Conservation (phyloP, 805 yeast species). For the Monosporozyma aquatica region DNA sequence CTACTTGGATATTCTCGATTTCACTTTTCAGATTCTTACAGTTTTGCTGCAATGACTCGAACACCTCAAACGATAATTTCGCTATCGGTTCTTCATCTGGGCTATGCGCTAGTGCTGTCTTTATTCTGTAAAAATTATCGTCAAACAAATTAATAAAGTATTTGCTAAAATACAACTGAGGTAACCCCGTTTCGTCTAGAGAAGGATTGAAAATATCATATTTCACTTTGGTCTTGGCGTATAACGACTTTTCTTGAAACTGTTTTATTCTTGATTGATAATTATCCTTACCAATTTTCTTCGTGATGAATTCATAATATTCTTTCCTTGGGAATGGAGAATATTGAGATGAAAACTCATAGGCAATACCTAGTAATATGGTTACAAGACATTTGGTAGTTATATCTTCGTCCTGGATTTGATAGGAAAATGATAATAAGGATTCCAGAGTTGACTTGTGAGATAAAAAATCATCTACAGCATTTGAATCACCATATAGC, state of each 20-base stretch:
- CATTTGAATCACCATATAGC: slow-evolving; percentile 67
- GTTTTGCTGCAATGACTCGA: slow-evolving; percentile 34
- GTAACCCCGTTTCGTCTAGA: slow-evolving; percentile 78
- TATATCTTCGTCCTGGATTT: slow-evolving; percentile 40
- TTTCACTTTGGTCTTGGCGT: slow-evolving; percentile 46
- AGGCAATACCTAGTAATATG: slow-evolving; percentile 62
- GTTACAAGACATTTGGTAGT: slow-evolving; percentile 67
- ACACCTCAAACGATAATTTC: slow-evolving; percentile 49
- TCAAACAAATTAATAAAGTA: slow-evolving; percentile 56
- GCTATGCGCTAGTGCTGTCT: slow-evolving; percentile 60
- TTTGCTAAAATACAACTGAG: slow-evolving; percentile 65
- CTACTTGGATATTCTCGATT: slow-evolving; percentile 26
- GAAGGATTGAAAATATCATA: slow-evolving; percentile 41
- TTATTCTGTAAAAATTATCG: slow-evolving; percentile 61
- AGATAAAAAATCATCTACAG: slow-evolving; percentile 64
- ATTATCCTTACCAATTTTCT: slow-evolving; percentile 72
- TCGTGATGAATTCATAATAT: slow-evolving; percentile 51
- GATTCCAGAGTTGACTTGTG: slow-evolving; percentile 62
- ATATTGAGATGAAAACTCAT: slow-evolving; percentile 64
- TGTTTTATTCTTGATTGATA: slow-evolving; percentile 65
- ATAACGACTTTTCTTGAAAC: slow-evolving; percentile 49
- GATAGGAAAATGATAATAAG: slow-evolving; percentile 55
- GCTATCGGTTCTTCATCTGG: slow-evolving; percentile 67
- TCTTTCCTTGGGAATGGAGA: slow-evolving; percentile 51
- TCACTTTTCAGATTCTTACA: slow-evolving; percentile 29